These are phyloP conservation scores for Agaricus subrufescens DNA, from an alignment of 768 basidiomycete genomes.

Conservation along the genomic window DNA sequence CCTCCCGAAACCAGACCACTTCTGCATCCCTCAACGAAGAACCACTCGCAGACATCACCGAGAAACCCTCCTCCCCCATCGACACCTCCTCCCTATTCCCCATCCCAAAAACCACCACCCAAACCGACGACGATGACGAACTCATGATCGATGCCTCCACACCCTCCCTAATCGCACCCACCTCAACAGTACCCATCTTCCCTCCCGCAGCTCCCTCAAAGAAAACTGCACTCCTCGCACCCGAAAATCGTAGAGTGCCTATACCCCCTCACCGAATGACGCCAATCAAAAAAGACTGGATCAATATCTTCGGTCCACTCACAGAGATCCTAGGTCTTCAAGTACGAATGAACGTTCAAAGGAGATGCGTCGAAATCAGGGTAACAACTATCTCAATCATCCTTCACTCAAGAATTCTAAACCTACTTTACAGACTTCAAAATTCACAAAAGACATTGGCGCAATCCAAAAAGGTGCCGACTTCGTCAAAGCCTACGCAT, in stretches of 20 bases:
- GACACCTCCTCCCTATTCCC: constrained; percentile 11
- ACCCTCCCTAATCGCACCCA: constrained; percentile 33
- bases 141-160: constrained; percentile 29
- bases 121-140: constrained; percentile 24
- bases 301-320: constrained; percentile 90
- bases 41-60: constrained; percentile 19
- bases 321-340: constrained; percentile 94
- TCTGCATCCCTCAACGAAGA: constrained; percentile 14
- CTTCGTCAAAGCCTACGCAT: constrained; percentile 90
- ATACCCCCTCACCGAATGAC: constrained; percentile 98
- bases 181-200: constrained; percentile 57
- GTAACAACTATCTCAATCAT: constrained; percentile 41
- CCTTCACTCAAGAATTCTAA: background rate
- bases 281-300: constrained; percentile 94
- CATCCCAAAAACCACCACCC: background rate
- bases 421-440: constrained; percentile 65
- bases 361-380: constrained; percentile 87
- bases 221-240: constrained; percentile 54
- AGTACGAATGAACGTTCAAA: constrained; percentile 93
- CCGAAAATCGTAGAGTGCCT: constrained; percentile 83
- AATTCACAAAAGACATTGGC: constrained; percentile 89
- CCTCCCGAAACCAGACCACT: constrained; percentile 13
- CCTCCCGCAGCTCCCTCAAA: constrained; percentile 56
- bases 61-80: constrained; percentile 15
- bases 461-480: constrained; percentile 96